These are phyloP conservation scores for Puccinia polysora DNA, from an alignment of 1,284 basidiomycete genomes.

Conservation along the genomic window DNA sequence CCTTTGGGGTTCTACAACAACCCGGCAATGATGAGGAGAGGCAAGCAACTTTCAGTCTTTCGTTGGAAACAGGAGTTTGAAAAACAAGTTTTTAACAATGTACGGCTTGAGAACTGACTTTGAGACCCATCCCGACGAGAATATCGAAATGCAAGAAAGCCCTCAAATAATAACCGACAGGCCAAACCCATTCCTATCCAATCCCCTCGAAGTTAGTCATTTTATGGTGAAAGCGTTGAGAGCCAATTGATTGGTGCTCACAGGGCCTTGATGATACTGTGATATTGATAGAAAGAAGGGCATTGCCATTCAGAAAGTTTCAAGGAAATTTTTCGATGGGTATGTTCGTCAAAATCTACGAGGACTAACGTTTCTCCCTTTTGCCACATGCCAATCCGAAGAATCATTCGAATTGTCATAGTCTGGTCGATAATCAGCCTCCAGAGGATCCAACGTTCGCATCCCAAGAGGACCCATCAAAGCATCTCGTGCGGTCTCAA, in stretches of 20 bases:
- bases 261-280: slow-evolving; percentile 57
- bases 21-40: too few relatives aligned
- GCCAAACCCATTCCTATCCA: slow-evolving; percentile 61
- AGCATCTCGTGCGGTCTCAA: slow-evolving; percentile 69
- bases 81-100: neutral
- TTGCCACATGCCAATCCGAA: slow-evolving; percentile 71
- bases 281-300: neutral
- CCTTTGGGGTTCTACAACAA: slow-evolving; percentile 61
- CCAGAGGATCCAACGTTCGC: slow-evolving; percentile 81
- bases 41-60: too few relatives aligned
- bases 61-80: neutral
- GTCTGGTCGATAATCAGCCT: slow-evolving; percentile 74
- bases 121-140: slow-evolving; percentile 60
- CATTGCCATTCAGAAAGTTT: neutral
- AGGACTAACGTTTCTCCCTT: slow-evolving; percentile 67
- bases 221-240: neutral
- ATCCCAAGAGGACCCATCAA: slow-evolving; percentile 81
- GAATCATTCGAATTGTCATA: slow-evolving; percentile 91
- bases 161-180: slow-evolving; percentile 78
- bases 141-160: slow-evolving; percentile 83
- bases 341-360: neutral
- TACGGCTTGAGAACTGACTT: slow-evolving; percentile 59
- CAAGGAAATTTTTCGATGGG: slow-evolving; percentile 20
- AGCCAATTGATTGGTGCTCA: slow-evolving; percentile 14
- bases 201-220: neutral